Percentiles rank a stretch among this genome's conserved stretches.
phyloP scores from a whole-genome alignment of 1,284 basidiomycete species.

The Phenoliferia sp. region DNA sequence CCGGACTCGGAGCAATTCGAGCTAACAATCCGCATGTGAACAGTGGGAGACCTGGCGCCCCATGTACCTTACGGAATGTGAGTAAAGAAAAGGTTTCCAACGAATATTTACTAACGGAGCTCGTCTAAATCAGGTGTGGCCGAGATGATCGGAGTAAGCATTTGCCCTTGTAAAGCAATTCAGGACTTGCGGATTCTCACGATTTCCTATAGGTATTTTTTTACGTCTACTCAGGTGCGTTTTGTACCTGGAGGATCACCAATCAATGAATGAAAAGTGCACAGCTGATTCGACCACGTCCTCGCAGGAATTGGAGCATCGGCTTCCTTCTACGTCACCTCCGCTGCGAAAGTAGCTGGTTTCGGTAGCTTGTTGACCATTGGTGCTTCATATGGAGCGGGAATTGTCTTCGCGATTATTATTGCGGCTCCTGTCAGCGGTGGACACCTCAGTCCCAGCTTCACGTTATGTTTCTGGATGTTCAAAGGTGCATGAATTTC shows the following conservation, averaged over 20 bases:
- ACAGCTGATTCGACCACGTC: conserved; percentile 27
- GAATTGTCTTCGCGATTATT: conserved; percentile 32
- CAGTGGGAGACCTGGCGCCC: not conserved
- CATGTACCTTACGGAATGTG: not conserved
- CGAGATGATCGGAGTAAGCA: not conserved
- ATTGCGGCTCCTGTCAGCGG: conserved; percentile 27
- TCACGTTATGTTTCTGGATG: conserved; percentile 26
- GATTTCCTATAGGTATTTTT: not conserved
- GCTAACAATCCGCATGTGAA: not conserved
- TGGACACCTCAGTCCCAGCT: conserved; percentile 31
- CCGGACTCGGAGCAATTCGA: not conserved
- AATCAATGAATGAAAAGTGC: too few species aligned
- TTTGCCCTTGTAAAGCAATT: not conserved
- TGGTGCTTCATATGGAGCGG: conserved; percentile 27
- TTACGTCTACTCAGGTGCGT: too few species aligned
- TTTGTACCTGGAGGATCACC: too few species aligned
- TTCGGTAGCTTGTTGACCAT: conserved; percentile 26
- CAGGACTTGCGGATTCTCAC: not conserved
- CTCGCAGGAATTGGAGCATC: conserved; percentile 8
- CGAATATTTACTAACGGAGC: not conserved
- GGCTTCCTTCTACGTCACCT: conserved; percentile 21
- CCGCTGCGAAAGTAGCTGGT: conserved; percentile 17
- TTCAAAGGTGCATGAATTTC: conserved; percentile 19
- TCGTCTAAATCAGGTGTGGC: not conserved
- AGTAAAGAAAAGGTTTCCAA: not conserved